Evolutionary conservation across 75 land plant species (phyloP), one percentile per base, ranked within the genome.

Genomic region (Larix kaempferi): DNA sequence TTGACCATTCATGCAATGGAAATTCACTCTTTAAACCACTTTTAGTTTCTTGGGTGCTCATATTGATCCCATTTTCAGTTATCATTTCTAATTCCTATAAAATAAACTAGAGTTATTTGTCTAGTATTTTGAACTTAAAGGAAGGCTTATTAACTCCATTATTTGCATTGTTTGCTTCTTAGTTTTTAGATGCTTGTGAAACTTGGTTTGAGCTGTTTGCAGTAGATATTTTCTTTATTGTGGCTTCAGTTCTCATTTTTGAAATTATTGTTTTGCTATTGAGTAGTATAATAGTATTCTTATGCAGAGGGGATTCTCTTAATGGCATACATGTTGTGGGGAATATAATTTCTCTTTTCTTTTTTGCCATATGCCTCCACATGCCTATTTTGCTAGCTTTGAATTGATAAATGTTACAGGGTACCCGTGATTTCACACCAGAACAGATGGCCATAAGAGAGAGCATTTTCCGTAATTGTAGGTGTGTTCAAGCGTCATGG

Each of bases 361-460:
- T 33, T 76, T 6, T 26, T 59, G 2, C 2, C n/a, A 59, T 59
- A 59, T 59, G 60, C 60, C n/a, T 59, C n/a, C n/a, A 59, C 22
- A n/a, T 11, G 44, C 35, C 17, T 22, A 19, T 21, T 76, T 62
- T 29, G 61, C 19, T 3, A 59, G 22, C 22, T 56, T 41, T 63
- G 25, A 3, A 2, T 59, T 33, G 11, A 29, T 76, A n/a, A 58
- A 76, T 76, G 55, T 57, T 16, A n/a, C 77, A 85, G 98, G 98
- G 95, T 25, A 95, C 98, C 60, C 88, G 98, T 69, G 98, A 95
- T 84, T 95, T 92, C 81, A 85, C 85, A 16, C 90, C 90, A 49
- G 89, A 91, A 75, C 93, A 95, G 75, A 95, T 95, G 98, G 84
- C 91, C 25, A 76, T 95, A 21, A 89, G 98, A 77, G 89, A 84